phyloP scores from a whole-genome alignment of 148 eudicot species.

The Silene conica region DNA sequence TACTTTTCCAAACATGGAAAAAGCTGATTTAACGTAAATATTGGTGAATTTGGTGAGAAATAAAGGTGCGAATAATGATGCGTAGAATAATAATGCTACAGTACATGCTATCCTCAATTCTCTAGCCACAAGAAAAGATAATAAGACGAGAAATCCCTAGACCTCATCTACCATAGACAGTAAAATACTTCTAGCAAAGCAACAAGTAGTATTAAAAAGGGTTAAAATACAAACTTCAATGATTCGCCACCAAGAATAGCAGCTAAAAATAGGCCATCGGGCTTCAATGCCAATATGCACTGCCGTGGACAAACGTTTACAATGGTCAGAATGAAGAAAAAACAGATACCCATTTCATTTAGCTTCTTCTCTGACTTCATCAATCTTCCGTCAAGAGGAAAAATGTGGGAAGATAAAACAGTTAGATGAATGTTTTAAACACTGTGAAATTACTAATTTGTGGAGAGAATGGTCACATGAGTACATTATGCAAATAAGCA shows the following conservation, averaged over 20 bases:
- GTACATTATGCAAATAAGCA: no score
- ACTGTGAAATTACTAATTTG: no score
- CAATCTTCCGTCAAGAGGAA: not conserved
- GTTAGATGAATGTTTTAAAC: no score
- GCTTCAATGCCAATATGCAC: constrained; percentile 88
- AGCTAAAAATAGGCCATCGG: no score
- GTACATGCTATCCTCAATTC: constrained; percentile 98
- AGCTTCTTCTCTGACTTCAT: not conserved
- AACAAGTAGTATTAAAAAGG: not conserved
- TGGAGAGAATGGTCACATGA: not conserved
- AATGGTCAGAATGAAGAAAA: not conserved
- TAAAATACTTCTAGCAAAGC: no score
- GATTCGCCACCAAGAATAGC: no score
- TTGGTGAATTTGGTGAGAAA: no score
- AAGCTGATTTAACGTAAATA: no score
- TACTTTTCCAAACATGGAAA: no score
- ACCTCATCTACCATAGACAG: not conserved
- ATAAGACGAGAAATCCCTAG: constrained; percentile 13
- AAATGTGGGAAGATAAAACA: no score
- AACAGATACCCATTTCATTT: not conserved
- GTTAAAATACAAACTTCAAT: constrained; percentile 33
- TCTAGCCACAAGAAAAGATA: constrained; percentile 12
- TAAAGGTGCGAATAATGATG: no score
- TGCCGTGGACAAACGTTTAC: constrained; percentile 32
- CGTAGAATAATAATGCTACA: no score